Conservation (phyloP, 2,329 filamentous ascomycete genomes). For the Apiospora pterosperma region DNA sequence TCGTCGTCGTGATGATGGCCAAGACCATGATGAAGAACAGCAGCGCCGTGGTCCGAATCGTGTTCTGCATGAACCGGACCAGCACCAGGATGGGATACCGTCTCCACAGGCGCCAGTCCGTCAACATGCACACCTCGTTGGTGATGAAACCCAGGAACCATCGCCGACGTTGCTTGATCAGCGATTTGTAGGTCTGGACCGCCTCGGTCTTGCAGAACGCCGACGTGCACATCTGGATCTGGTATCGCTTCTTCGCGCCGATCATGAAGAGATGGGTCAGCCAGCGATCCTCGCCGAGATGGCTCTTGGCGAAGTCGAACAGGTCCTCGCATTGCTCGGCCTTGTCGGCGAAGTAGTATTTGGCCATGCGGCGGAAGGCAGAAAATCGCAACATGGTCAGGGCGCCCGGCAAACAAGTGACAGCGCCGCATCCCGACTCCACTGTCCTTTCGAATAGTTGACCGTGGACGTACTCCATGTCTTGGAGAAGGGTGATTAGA, state of each 20-base stretch:
- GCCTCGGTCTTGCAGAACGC: conserved; percentile 99
- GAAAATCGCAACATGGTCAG: conserved; percentile 94
- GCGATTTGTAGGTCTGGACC: conserved; percentile 78
- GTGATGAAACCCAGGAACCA: conserved; percentile 99
- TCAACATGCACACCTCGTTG: conserved; percentile 98
- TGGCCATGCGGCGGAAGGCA: conserved; percentile 93
- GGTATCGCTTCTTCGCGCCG: conserved; percentile 85
- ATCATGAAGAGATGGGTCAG: conserved; percentile 99
- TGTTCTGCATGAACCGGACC: conserved; percentile 93
- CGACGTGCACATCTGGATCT: conserved; percentile 96
- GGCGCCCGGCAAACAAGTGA: conserved; percentile 94
- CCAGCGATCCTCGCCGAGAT: conserved; percentile 94
- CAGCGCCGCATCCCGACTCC: conserved; percentile 88
- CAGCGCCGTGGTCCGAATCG: conserved; percentile 88
- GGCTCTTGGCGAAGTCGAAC: conserved; percentile 95
- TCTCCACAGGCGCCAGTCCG: conserved; percentile 86
- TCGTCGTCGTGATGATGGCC: conserved; percentile 80
- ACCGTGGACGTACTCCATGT: conserved; percentile 97
- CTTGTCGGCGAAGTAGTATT: conserved; percentile 97
- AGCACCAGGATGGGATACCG: conserved; percentile 83
- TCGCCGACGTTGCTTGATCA: conserved; percentile 89
- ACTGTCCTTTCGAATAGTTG: conserved; percentile 95
- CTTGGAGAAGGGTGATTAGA: conserved; percentile 87
- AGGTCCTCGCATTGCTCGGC: conserved; percentile 92
- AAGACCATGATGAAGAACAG: conserved; percentile 93